phyloP scores from a whole-genome alignment of 306 rosid genomes.

The Rubus idaeus region DNA sequence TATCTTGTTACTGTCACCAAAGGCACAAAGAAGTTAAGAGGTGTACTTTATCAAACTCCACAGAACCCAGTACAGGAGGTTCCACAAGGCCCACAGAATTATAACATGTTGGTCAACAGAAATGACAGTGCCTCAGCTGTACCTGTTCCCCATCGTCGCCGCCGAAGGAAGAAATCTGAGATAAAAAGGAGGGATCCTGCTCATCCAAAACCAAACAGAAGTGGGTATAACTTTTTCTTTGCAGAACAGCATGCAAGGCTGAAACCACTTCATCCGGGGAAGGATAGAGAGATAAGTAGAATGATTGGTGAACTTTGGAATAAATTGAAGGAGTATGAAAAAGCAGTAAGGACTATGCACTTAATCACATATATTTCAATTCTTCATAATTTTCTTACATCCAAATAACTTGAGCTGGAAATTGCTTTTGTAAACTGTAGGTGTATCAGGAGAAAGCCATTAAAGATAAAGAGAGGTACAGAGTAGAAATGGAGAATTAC shows the following conservation, averaged over 20 bases:
- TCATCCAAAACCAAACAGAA: conserved; percentile 92
- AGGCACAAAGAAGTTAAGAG: conserved; percentile 76
- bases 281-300: conserved; percentile 85
- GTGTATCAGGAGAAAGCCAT: conserved; percentile 88
- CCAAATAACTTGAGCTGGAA: conserved; percentile 1
- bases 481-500: conserved; percentile 78
- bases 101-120: conserved; percentile 24
- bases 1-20: conserved; percentile 78
- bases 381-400: neutral
- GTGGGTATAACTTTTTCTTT: conserved; percentile 94
- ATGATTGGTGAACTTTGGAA: conserved; percentile 94
- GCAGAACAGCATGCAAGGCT: conserved; percentile 91
- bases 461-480: conserved; percentile 83
- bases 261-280: conserved; percentile 75
- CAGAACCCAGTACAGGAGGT: conserved; percentile 26
- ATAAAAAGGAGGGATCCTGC: conserved; percentile 83
- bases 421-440: conserved; percentile 32
- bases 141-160: conserved; percentile 55
- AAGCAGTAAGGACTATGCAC: conserved; percentile 47
- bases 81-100: conserved; percentile 18
- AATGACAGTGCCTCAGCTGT: conserved; percentile 35
- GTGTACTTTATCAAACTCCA: conserved; percentile 74
- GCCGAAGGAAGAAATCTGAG: conserved; percentile 84
- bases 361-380: neutral
- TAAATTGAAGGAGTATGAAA: conserved; percentile 61